Percentiles rank a stretch among this genome's conserved stretches.
phyloP scores from a whole-genome alignment of 1,139 yeast genomes.

The Geotrichum aggregatum region DNA sequence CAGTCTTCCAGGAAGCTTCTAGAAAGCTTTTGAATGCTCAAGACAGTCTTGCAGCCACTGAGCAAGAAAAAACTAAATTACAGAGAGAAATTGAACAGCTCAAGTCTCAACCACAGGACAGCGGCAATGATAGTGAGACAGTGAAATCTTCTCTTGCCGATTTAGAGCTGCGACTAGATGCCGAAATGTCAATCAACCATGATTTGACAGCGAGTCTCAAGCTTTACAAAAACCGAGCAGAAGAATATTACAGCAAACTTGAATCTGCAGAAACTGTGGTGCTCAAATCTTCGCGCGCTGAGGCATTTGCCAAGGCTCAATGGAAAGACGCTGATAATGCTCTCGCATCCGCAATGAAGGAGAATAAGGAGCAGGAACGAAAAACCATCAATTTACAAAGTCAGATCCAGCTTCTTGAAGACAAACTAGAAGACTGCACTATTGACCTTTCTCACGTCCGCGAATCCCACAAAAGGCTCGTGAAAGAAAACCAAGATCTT shows the following conservation, averaged over 20 bases:
- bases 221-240: conserved; percentile 67
- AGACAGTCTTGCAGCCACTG: conserved; percentile 44
- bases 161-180: conserved; percentile 50
- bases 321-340: conserved; percentile 53
- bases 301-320: conserved; percentile 53
- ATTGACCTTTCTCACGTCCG: conserved; percentile 53
- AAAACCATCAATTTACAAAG: conserved; percentile 55
- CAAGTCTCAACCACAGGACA: conserved; percentile 23
- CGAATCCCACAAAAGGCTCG: conserved; percentile 43
- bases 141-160: conserved; percentile 18
- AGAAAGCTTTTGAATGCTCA: conserved; percentile 49
- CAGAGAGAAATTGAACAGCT: conserved; percentile 45
- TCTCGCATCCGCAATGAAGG: conserved; percentile 53
- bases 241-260: conserved; percentile 66
- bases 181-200: conserved; percentile 47
- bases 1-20: conserved; percentile 55
- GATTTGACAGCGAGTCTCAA: conserved; percentile 55
- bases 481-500: conserved; percentile 47
- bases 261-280: conserved; percentile 79
- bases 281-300: conserved; percentile 57
- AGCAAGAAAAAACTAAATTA: conserved; percentile 51
- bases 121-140: conserved; percentile 18
- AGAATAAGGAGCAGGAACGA: conserved; percentile 56
- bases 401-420: conserved; percentile 54
- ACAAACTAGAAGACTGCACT: conserved; percentile 54